These are phyloP conservation scores for Arachis monticola DNA, from an alignment of 331 rosid species.

Conservation along the genomic window DNA sequence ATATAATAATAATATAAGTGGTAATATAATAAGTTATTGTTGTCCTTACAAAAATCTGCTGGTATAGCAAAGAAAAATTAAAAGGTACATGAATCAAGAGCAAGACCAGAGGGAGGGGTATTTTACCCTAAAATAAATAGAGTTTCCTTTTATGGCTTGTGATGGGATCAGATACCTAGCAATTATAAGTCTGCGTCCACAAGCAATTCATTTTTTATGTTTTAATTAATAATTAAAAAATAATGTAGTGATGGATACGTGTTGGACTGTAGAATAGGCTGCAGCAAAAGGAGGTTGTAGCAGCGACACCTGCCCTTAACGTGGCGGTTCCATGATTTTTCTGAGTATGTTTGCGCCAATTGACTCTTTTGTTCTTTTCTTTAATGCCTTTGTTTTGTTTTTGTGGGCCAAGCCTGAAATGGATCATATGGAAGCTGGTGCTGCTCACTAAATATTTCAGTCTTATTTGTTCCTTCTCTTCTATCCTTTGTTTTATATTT, in stretches of 20 bases:
- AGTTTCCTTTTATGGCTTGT: not conserved
- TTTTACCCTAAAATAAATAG: not conserved
- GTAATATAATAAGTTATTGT: not conserved
- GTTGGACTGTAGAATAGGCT: constrained; percentile 27
- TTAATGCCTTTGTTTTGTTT: constrained; percentile 37
- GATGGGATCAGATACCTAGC: not conserved
- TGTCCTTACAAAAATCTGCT: not conserved
- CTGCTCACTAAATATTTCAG: constrained; percentile 32
- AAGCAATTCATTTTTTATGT: not conserved
- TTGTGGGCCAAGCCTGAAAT: constrained; percentile 37
- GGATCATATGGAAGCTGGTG: not conserved
- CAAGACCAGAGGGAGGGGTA: not conserved
- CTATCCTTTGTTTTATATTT: not conserved
- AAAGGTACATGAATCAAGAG: not conserved
- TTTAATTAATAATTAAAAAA: not conserved
- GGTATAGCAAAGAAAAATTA: not conserved
- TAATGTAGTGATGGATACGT: constrained; percentile 35
- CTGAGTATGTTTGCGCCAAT: constrained; percentile 14
- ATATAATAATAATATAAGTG: no score
- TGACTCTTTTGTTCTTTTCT: not conserved
- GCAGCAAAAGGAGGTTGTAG: constrained; percentile 5
- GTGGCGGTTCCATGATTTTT: constrained; percentile 53
- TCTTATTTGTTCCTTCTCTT: constrained; percentile 29
- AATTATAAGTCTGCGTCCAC: not conserved
- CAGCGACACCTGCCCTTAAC: constrained; percentile 54